Evolutionary conservation across 306 rosid species (phyloP).

Genomic region (Corylus americana): DNA sequence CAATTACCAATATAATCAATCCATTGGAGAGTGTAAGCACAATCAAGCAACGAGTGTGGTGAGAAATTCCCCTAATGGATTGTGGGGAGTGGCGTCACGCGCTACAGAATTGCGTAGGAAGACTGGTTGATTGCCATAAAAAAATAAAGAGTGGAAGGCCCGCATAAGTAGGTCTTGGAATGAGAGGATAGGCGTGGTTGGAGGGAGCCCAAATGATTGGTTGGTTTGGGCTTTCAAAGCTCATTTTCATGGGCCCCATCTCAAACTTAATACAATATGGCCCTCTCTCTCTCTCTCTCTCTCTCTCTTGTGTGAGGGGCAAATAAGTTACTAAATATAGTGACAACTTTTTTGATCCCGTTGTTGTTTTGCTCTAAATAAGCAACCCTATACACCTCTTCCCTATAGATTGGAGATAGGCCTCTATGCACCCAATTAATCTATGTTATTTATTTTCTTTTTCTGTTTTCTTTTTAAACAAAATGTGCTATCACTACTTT

Average conservation of each 20-base stretch:
- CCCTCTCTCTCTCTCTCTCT: neutral
- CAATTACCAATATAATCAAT: no score
- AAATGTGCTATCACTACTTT: conserved; percentile 15
- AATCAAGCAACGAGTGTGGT: no score
- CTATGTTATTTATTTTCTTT: neutral
- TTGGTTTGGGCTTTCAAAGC: conserved; percentile 42
- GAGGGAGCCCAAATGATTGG: conserved; percentile 48
- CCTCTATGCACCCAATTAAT: conserved; percentile 17
- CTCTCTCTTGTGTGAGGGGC: conserved; percentile 37
- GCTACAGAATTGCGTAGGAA: no score
- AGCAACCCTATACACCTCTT: conserved; percentile 23
- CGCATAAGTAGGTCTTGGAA: conserved; percentile 35
- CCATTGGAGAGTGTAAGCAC: no score
- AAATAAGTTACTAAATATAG: conserved; percentile 41
- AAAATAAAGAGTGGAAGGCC: conserved; percentile 15
- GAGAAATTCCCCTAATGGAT: no score
- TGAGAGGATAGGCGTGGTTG: conserved; percentile 29
- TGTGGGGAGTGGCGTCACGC: no score
- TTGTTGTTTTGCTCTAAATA: neutral
- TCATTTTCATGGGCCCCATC: conserved; percentile 39
- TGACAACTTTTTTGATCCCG: conserved; percentile 27
- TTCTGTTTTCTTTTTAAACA: neutral
- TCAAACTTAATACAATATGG: neutral
- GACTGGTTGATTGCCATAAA: no score
- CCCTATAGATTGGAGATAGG: conserved; percentile 42